Percentiles rank a stretch among this genome's conserved stretches.
These are phyloP conservation scores for Leccinum subtestaceum DNA, from an alignment of 768 basidiomycete species.

Conservation along the genomic window DNA sequence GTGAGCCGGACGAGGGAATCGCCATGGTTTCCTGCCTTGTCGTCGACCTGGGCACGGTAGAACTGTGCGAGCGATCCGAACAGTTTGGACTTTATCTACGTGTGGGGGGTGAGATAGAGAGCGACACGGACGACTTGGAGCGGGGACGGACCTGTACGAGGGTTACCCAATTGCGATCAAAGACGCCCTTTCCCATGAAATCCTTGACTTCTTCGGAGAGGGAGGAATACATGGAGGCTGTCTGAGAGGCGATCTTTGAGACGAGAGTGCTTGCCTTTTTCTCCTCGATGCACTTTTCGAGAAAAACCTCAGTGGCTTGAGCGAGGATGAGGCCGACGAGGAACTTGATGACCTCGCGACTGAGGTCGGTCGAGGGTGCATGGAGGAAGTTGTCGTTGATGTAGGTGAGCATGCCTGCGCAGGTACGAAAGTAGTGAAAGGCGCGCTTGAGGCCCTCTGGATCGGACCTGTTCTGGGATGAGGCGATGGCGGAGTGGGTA, in stretches of 20 bases:
- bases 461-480: constrained; percentile 79
- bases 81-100: too few relatives aligned
- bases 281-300: constrained; percentile 92
- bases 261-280: constrained; percentile 81
- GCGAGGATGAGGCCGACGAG: constrained; percentile 80
- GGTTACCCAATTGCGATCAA: constrained; percentile 92
- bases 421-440: constrained; percentile 86
- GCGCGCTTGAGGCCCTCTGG: constrained; percentile 92
- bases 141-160: constrained; percentile 63
- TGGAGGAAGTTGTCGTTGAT: constrained; percentile 99
- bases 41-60: too few relatives aligned
- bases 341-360: constrained; percentile 92
- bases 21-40: too few relatives aligned
- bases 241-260: constrained; percentile 80
- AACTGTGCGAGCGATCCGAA: too few relatives aligned
- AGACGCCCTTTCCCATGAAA: constrained; percentile 93
- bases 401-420: constrained; percentile 96
- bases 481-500: constrained; percentile 89
- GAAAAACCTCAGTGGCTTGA: constrained; percentile 94
- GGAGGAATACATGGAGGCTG: constrained; percentile 74
- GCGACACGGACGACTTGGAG: neutral
- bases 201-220: constrained; percentile 94
- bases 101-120: neutral
- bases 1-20: too few relatives aligned
- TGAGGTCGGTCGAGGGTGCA: constrained; percentile 93